A percentile compares a stretch with the other conserved stretches of the same genome.
These are phyloP conservation scores for Crocinoboletus sp. DNA, from an alignment of 1,284 basidiomycete species.

Conservation along the genomic window DNA sequence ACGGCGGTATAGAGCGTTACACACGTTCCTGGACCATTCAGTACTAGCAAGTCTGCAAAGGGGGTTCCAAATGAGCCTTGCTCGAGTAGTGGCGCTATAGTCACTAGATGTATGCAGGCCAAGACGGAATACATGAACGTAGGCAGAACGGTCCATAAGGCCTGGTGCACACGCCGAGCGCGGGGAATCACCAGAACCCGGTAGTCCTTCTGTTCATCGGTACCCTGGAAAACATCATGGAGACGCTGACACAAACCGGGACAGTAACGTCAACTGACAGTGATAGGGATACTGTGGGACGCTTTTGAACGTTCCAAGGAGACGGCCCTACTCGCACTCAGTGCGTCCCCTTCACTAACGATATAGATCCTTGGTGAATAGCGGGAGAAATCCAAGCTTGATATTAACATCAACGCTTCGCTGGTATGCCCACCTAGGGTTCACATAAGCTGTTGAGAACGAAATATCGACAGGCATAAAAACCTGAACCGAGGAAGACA, in stretches of 20 bases:
- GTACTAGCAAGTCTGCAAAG: slow-evolving; percentile 75
- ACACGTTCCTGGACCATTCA: slow-evolving; percentile 97
- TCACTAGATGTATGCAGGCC: slow-evolving; percentile 52
- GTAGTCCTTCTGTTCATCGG: slow-evolving; percentile 31
- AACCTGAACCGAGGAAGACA: slow-evolving; percentile 60
- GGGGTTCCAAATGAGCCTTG: slow-evolving; percentile 24
- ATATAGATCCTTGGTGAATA: slow-evolving; percentile 83
- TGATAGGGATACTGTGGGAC: slow-evolving; percentile 5
- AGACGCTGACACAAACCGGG: neutral
- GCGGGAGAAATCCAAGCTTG: slow-evolving; percentile 68
- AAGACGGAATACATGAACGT: slow-evolving; percentile 61
- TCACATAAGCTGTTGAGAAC: slow-evolving; percentile 6
- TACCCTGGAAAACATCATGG: slow-evolving; percentile 16
- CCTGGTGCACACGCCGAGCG: slow-evolving; percentile 81
- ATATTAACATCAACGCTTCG: slow-evolving; percentile 80
- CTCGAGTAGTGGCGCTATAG: slow-evolving; percentile 43
- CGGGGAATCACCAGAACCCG: slow-evolving; percentile 71
- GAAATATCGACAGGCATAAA: slow-evolving; percentile 10
- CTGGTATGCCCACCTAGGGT: slow-evolving; percentile 87
- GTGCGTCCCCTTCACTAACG: slow-evolving; percentile 74
- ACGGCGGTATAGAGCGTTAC: slow-evolving; percentile 73
- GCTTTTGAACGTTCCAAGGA: slow-evolving; percentile 55
- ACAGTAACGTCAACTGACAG: slow-evolving; percentile 16
- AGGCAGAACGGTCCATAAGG: slow-evolving; percentile 61
- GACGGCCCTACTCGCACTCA: slow-evolving; percentile 71